Percentiles rank a stretch among this genome's conserved stretches.
Evolutionary conservation across 192 early-diverging fungal species (phyloP).

Genomic region (Backusella parvicylindrica): DNA sequence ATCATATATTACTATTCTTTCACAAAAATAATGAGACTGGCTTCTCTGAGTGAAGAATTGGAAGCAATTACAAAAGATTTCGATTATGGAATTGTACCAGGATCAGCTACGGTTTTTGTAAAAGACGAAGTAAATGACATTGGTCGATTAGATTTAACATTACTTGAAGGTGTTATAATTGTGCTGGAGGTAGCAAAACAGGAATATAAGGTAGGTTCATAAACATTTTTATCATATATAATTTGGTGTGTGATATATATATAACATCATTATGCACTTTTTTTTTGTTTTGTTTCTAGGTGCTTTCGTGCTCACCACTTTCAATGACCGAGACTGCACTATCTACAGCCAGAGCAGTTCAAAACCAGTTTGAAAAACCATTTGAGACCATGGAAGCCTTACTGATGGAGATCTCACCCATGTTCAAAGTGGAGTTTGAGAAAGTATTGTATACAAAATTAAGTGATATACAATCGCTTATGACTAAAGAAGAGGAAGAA

Average conservation of each 20-base stretch:
- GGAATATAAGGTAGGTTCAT: constrained; percentile 20
- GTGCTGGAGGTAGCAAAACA: constrained; percentile 17
- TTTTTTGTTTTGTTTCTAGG: neutral
- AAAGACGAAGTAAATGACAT: constrained; percentile 16
- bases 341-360: neutral
- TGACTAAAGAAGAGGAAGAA: constrained; percentile 1
- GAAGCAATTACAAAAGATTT: constrained; percentile 21
- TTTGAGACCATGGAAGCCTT: constrained; percentile 39
- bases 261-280: too few species aligned
- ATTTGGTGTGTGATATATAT: neutral
- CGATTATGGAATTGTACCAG: constrained; percentile 28
- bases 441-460: constrained; percentile 26
- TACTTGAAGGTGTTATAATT: constrained; percentile 23
- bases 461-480: constrained; percentile 3
- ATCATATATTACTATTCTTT: too few species aligned
- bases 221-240: neutral
- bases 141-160: constrained; percentile 18
- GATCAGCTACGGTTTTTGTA: constrained; percentile 22
- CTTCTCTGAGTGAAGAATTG: constrained; percentile 9
- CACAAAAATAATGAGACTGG: neutral
- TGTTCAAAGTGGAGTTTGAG: constrained; percentile 32
- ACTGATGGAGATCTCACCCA: constrained; percentile 26
- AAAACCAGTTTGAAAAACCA: constrained; percentile 5
- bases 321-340: neutral
- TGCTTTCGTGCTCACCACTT: neutral